These are phyloP conservation scores for Aspergillus bertholletiae DNA, from an alignment of 495 filamentous ascomycete genomes.

Conservation along the genomic window DNA sequence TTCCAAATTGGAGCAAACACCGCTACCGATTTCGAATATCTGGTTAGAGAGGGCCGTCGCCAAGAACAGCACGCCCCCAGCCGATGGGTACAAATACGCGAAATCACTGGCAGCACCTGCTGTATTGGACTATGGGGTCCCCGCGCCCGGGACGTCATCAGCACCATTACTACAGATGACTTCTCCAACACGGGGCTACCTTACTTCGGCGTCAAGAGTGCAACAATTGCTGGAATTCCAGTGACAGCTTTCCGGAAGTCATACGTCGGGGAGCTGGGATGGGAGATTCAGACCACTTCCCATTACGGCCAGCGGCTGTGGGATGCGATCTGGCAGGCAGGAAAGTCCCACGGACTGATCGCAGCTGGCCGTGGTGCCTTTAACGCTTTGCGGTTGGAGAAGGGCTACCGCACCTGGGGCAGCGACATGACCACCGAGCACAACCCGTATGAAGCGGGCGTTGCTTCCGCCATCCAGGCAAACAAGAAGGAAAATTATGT, in stretches of 20 bases:
- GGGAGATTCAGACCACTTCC: slow-evolving; percentile 48
- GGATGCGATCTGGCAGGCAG: slow-evolving; percentile 43
- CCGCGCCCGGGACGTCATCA: slow-evolving; percentile 36
- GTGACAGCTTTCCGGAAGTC: slow-evolving; percentile 42
- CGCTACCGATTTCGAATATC: slow-evolving; percentile 40
- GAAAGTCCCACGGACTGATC: slow-evolving; percentile 42
- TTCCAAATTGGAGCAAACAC: slow-evolving; percentile 47
- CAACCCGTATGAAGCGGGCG: slow-evolving; percentile 45
- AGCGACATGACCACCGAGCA: slow-evolving; percentile 48
- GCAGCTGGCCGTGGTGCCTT: slow-evolving; percentile 46
- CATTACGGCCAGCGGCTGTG: slow-evolving; percentile 44
- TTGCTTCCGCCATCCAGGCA: slow-evolving; percentile 29
- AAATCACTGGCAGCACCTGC: slow-evolving; percentile 48
- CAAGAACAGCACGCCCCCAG: slow-evolving; percentile 19
- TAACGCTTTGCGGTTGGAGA: slow-evolving; percentile 46
- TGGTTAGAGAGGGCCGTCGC: slow-evolving; percentile 36
- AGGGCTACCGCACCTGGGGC: slow-evolving; percentile 41
- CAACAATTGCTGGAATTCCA: slow-evolving; percentile 34
- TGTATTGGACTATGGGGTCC: slow-evolving; percentile 52
- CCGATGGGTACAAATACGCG: slow-evolving; percentile 38
- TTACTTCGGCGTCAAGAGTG: slow-evolving; percentile 35
- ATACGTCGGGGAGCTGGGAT: slow-evolving; percentile 47
- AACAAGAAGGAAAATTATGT: slow-evolving; percentile 37
- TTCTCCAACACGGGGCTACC: slow-evolving; percentile 38
- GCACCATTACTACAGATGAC: slow-evolving; percentile 28